Percentiles rank a stretch among this genome's conserved stretches.
phyloP scores from a whole-genome alignment of 495 filamentous ascomycete species.

The Bacidia rubella region DNA sequence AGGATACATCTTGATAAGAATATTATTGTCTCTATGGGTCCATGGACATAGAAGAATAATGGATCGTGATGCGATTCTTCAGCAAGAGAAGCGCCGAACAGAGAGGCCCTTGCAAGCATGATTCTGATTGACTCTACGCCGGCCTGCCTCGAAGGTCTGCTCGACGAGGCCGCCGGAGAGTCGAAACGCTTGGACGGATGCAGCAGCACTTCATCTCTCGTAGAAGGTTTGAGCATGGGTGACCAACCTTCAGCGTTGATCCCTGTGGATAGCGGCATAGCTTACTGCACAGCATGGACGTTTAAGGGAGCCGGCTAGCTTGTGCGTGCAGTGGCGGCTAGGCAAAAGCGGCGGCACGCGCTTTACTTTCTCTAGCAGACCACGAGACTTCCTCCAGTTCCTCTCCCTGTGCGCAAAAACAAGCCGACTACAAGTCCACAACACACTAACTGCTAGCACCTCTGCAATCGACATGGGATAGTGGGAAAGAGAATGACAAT shows the following conservation, averaged over 20 bases:
- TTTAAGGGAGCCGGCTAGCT: neutral
- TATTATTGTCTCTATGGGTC: too few species aligned
- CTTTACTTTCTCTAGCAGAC: neutral
- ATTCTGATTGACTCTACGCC: neutral
- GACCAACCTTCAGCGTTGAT: neutral
- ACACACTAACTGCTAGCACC: neutral
- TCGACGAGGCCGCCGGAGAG: neutral
- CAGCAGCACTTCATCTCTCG: neutral
- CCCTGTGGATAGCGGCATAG: neutral
- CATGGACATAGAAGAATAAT: too few species aligned
- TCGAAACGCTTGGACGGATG: constrained; percentile 1
- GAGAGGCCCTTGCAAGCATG: neutral
- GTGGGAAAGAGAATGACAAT: neutral
- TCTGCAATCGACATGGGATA: neutral
- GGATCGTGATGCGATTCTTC: neutral
- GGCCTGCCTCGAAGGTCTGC: neutral
- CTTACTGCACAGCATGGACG: neutral
- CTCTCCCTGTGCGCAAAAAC: neutral
- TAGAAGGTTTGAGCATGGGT: constrained; percentile 4
- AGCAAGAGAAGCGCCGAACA: constrained; percentile 2
- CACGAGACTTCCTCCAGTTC: constrained; percentile 8
- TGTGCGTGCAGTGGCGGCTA: neutral
- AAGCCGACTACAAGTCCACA: neutral
- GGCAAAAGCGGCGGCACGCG: constrained; percentile 16
- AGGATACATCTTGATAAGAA: too few species aligned